Evolutionary conservation across 192 early-diverging fungal species (phyloP), one percentile per base, ranked within the genome.

Genomic region (Diversispora eburnea): DNA sequence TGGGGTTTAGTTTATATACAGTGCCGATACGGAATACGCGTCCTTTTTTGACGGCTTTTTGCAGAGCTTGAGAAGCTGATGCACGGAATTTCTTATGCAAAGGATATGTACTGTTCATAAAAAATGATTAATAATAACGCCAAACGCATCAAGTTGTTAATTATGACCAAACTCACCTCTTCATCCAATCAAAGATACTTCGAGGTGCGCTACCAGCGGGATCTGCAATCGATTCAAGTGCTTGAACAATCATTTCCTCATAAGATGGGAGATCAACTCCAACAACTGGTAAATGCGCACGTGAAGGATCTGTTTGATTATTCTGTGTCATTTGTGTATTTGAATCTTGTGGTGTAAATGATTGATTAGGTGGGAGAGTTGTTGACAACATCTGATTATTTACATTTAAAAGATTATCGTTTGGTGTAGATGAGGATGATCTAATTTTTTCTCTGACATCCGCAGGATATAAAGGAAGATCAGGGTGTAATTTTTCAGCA

Each of bases 211-310:
- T 82, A 4, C 83, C 83, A 12, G 49, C 67, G 1, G 79, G 79
- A 58, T 82, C 72, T 20, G 67, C 75, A n/a, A 84, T 72, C 12
- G 79, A 74, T 1, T 70, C 72, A 19, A 82, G 74, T 10, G 83
- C 83, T 75, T 76, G 80, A n/a, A 79, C 81, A 33, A 84, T 84
- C 83, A 84, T 84, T 57, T 84, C 83, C 55, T 84, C 83, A 43
- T 84, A 84, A 10, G 81, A 79, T 10, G 83, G 83, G 49, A 84
- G 46, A 49, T 82, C 80, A 49, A 52, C 57, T 19, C 46, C 48
- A 54, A 54, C 48, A 55, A 51, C 48, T 41, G 67, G 67, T 55
- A 69, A 54, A 12, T 51, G 67, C 25, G 67, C 47, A 5, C 48
- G 49, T 55, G 67, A 25, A 10, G 51, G 33, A 17, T 62, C 39